Evolutionary conservation across 2,329 filamentous ascomycete species (phyloP), one percentile per base, ranked within the genome.

Genomic region (Neonectria punicea): DNA sequence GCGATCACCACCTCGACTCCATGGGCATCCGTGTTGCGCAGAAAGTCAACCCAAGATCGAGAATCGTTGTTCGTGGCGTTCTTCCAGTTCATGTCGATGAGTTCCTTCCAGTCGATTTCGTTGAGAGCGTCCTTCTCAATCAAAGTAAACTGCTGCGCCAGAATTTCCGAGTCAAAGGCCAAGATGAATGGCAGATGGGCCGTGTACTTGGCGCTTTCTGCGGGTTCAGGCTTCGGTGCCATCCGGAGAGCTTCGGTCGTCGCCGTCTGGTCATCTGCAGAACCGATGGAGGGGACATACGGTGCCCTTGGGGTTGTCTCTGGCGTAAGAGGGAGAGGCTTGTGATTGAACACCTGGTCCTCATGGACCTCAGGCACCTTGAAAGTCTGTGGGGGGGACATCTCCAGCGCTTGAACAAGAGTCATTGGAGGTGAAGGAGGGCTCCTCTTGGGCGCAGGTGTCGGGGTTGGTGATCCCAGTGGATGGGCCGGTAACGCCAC

Each of bases 71-170:
- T 87, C 16, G 87, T 85, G 18, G 85, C 82, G 71, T 93, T 89
- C 75, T 92, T 93, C 92, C 93, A 95, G 55, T 88, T 88, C 85
- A 96, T 90, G 59, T 94, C 92, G 59, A 95, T 92, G 13, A 96
- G 83, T 71, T 96, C 93, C 76, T 92, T 93, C 93, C 93, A 96
- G 79, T 95, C 92, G 67, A 96, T 92, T 77, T 95, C 93, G 70
- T 93, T 92, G 22, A 96, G 83, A 1, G 92, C 93, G 75, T 95
- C 93, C 77, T 95, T 94, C 75, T 96, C 93, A 51, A 96, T 93
- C 36, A 96, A 85, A 0, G 92, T 95, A 70, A 96, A 93, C 72
- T 96, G 93, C 77, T 94, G 91, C 3, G 93, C 93, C 28, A 96
- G 84, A 3, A 91, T 83, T 70, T 93, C 89, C 6, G 93, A 93